phyloP scores from a whole-genome alignment of 345 rosid genomes.

The Eucalyptus polybractea region DNA sequence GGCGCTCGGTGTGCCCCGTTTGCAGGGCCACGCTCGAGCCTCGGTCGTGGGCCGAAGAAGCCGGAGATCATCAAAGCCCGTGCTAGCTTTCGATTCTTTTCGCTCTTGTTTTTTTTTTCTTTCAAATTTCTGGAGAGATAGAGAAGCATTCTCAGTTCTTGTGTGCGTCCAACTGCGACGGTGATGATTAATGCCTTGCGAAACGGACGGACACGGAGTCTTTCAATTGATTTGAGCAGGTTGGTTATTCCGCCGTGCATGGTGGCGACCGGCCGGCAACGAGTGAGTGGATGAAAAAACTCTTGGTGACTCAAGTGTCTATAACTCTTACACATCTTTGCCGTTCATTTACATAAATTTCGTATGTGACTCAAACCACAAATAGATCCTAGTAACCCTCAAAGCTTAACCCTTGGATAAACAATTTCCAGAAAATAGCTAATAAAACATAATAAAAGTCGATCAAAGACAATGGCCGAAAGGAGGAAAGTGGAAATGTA shows the following conservation, averaged over 20 bases:
- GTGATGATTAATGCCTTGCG: background rate
- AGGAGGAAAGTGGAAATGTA: background rate
- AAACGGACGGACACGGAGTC: background rate
- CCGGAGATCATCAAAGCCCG: background rate
- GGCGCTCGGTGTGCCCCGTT: constrained; percentile 52
- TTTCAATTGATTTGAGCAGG: background rate
- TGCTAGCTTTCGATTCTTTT: background rate
- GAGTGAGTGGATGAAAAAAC: background rate
- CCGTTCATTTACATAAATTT: background rate
- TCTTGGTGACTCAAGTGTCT: background rate
- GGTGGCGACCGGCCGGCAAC: background rate
- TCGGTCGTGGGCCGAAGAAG: background rate
- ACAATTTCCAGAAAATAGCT: background rate
- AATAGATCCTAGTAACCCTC: background rate
- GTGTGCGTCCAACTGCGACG: no score
- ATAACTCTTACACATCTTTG: background rate
- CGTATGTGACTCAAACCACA: background rate
- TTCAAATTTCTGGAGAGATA: background rate
- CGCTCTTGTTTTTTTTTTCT: background rate
- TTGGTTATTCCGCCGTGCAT: background rate
- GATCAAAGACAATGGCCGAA: background rate
- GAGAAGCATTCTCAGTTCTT: background rate
- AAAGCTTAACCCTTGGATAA: background rate
- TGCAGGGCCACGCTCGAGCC: constrained; percentile 47
- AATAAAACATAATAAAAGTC: background rate